Evolutionary conservation across 306 rosid species (phyloP).

Genomic region (Leucaena leucocephala): DNA sequence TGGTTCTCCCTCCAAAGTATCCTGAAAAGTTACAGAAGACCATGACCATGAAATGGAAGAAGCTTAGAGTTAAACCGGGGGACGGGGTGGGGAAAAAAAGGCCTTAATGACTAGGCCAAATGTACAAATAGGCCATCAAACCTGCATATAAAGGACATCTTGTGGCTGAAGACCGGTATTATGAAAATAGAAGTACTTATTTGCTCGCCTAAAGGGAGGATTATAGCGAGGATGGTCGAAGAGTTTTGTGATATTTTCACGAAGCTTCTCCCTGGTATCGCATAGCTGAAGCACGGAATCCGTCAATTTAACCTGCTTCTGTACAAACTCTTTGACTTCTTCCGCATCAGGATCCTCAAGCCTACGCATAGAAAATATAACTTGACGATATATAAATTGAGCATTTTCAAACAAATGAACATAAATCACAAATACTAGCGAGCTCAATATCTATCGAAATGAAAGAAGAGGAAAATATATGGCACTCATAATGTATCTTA

Average conservation of each 20-base stretch:
- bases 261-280: conserved; percentile 57
- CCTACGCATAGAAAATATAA: conserved; percentile 42
- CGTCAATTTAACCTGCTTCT: conserved; percentile 68
- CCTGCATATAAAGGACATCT: conserved; percentile 79
- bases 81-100: background rate
- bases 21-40: conserved; percentile 43
- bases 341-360: conserved; percentile 91
- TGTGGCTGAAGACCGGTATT: conserved; percentile 94
- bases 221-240: conserved; percentile 90
- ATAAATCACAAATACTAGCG: background rate
- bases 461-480: background rate
- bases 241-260: conserved; percentile 58
- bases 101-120: background rate
- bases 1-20: conserved; percentile 63
- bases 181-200: conserved; percentile 74
- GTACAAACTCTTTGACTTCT: conserved; percentile 79
- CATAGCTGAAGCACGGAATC: conserved; percentile 67
- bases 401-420: background rate
- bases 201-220: conserved; percentile 61
- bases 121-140: conserved; percentile 36
- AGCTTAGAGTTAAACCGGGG: conserved; percentile 2
- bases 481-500: background rate
- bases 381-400: background rate
- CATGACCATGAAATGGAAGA: conserved; percentile 7
- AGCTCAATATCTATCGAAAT: conserved; percentile 5